phyloP scores from a whole-genome alignment of 2,329 filamentous ascomycete species.

The Fusarium sp. region DNA sequence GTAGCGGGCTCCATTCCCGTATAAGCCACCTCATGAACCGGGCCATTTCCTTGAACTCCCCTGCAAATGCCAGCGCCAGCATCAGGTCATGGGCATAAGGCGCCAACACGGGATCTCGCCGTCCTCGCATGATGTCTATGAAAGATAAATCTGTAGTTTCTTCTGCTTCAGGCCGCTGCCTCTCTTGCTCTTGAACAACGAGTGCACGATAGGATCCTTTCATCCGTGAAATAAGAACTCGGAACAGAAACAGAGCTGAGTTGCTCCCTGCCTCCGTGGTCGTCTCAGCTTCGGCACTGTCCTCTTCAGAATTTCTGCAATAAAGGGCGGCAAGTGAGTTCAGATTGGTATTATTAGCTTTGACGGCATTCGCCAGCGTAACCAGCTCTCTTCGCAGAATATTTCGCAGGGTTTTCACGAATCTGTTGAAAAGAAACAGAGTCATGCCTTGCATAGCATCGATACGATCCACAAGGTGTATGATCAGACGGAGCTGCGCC shows the following conservation, averaged over 20 bases:
- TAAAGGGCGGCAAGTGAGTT: slow-evolving; percentile 35
- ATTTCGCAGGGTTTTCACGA: slow-evolving; percentile 45
- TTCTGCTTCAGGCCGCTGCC: slow-evolving; percentile 34
- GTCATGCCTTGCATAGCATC: slow-evolving; percentile 43
- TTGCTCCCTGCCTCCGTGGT: slow-evolving; percentile 7
- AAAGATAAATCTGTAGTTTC: slow-evolving; percentile 42
- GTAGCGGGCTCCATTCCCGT: slow-evolving; percentile 55
- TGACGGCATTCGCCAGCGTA: slow-evolving; percentile 34
- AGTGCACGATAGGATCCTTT: slow-evolving; percentile 47
- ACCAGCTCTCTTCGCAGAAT: slow-evolving; percentile 46
- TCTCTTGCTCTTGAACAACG: slow-evolving; percentile 43
- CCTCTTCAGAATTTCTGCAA: slow-evolving; percentile 26
- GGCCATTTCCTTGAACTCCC: slow-evolving; percentile 69
- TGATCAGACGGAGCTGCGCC: slow-evolving; percentile 49
- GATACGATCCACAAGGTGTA: slow-evolving; percentile 48
- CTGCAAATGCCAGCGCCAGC: slow-evolving; percentile 70
- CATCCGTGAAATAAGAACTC: slow-evolving; percentile 41
- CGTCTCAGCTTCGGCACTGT: slow-evolving; percentile 8
- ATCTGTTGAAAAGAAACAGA: slow-evolving; percentile 41
- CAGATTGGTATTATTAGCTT: slow-evolving; percentile 20
- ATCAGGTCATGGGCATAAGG: slow-evolving; percentile 69
- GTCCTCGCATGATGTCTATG: slow-evolving; percentile 51
- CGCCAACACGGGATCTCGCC: slow-evolving; percentile 51
- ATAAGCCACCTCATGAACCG: slow-evolving; percentile 70
- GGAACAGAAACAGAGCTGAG: slow-evolving; percentile 33